phyloP scores from a whole-genome alignment of 345 rosid species.

The Stellera chamaejasme region DNA sequence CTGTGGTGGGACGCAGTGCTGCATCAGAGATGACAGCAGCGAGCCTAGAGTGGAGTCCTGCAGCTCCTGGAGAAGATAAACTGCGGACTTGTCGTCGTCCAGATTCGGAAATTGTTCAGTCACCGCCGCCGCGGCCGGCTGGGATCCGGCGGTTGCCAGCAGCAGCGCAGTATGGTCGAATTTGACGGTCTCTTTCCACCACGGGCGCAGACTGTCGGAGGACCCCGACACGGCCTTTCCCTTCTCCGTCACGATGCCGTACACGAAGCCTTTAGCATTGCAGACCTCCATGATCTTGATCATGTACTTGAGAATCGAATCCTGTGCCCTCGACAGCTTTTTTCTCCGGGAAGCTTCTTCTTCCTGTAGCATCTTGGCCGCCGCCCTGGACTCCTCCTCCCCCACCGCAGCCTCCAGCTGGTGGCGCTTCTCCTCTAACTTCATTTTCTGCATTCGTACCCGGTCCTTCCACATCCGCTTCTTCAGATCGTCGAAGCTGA shows the following conservation, averaged over 20 bases:
- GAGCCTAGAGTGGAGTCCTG: slow-evolving; percentile 68
- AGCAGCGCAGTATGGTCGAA: slow-evolving; percentile 44
- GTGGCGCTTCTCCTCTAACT: slow-evolving; percentile 11
- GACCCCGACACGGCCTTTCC: slow-evolving; percentile 72
- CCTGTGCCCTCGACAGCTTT: slow-evolving; percentile 58
- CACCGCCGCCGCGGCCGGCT: slow-evolving; percentile 19
- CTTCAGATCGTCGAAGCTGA: slow-evolving; percentile 51
- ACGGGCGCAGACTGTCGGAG: slow-evolving; percentile 49
- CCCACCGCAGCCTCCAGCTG: background rate
- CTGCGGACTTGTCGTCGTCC: slow-evolving; percentile 24
- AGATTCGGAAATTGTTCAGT: slow-evolving; percentile 9
- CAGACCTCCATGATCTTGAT: slow-evolving; percentile 73
- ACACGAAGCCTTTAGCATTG: slow-evolving; percentile 56
- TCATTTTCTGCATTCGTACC: slow-evolving; percentile 36
- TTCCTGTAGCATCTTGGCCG: background rate
- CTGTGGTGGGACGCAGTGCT: slow-evolving; percentile 57
- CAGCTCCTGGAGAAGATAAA: slow-evolving; percentile 45
- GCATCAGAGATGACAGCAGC: slow-evolving; percentile 58
- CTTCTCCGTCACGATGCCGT: slow-evolving; percentile 60
- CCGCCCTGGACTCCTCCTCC: slow-evolving; percentile 8
- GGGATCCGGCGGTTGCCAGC: slow-evolving; percentile 26
- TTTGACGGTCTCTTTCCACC: slow-evolving; percentile 63
- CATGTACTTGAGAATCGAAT: slow-evolving; percentile 61
- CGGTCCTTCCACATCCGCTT: slow-evolving; percentile 55
- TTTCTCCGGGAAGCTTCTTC: slow-evolving; percentile 35